Evolutionary conservation across 139 green algal species (phyloP), one percentile per base, ranked within the genome.

Genomic region (Mychonastes homosphaera): DNA sequence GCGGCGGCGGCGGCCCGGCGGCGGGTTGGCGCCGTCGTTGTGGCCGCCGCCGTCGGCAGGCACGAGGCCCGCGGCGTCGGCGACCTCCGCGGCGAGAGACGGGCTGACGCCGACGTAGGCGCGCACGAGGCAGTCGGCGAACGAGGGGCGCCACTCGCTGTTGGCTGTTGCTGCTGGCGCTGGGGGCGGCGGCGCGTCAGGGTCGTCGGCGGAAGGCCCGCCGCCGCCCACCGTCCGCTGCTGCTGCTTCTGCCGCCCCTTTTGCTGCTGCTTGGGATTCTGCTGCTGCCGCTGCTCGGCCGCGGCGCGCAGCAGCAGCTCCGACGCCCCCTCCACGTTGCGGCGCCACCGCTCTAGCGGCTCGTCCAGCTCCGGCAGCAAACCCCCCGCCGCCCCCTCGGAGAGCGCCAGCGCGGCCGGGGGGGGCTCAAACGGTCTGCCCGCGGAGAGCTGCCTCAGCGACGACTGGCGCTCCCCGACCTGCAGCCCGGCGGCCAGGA

Each of bases 81-180:
- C 83, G 4, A 92, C 64, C 52, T 90, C 79, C 12, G 70, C 29
- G 18, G 71, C 71, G 53, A 92, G 53, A 2, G 53, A 51, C 1
- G 83, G 83, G 27, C 79, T 87, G 1, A 87, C 80, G 1, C 85
- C 84, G 26, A 75, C 62, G 65, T 81, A 91, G 5, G 70, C 74
- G 0, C 82, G 65, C 47, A 79, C 67, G 27, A 53, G 45, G 23
- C 63, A 24, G 32, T 68, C 1, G 28, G 27, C 6, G 16, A n/a
- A 16, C 7, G 10, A 5, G 23, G 6, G 47, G 23, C 21, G 45
- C 41, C n/a, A 10, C 41, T n/a, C 23, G 28, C 18, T n/a, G 43
- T 19, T 29, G 9, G 6, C 24, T 13, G 9, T 70, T 8, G 13
- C 36, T 64, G 40, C 26, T 63, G 26, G 40, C 27, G 55, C 38